Percentiles rank a stretch among this genome's conserved stretches.
phyloP scores from a whole-genome alignment of 208 protist species.

The Endotrypanum monterogeii region DNA sequence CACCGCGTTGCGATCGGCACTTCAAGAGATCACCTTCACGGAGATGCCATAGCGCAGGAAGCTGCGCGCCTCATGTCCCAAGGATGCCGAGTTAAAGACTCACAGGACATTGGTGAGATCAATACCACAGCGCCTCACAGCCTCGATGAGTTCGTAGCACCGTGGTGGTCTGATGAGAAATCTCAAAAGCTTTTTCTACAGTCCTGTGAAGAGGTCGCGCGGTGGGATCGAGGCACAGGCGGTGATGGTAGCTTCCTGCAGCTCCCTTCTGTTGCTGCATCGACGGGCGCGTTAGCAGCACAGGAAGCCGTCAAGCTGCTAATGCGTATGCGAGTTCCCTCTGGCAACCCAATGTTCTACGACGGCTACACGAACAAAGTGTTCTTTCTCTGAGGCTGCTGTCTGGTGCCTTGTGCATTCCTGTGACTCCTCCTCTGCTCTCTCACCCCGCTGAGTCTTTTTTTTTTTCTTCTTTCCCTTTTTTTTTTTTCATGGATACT shows the following conservation, averaged over 20 bases:
- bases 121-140: background rate
- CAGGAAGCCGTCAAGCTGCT: slow-evolving; percentile 97
- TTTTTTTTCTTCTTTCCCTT: background rate
- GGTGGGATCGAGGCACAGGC: slow-evolving; percentile 16
- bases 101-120: background rate
- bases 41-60: slow-evolving; percentile 3
- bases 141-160: background rate
- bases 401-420: background rate
- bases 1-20: slow-evolving; percentile 2
- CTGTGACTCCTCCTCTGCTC: background rate
- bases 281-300: slow-evolving; percentile 93
- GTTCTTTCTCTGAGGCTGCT: slow-evolving; percentile 13
- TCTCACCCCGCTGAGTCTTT: background rate
- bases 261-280: slow-evolving; percentile 88
- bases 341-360: slow-evolving; percentile 92
- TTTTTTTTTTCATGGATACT: background rate
- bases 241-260: slow-evolving; percentile 59
- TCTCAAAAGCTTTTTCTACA: slow-evolving; percentile 7
- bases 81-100: background rate
- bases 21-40: background rate
- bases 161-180: background rate
- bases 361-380: slow-evolving; percentile 78
- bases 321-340: slow-evolving; percentile 90
- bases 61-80: slow-evolving; percentile 6
- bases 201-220: slow-evolving; percentile 68